These are phyloP conservation scores for Rhododendron ovatum DNA, from an alignment of 148 eudicot species.

Conservation along the genomic window DNA sequence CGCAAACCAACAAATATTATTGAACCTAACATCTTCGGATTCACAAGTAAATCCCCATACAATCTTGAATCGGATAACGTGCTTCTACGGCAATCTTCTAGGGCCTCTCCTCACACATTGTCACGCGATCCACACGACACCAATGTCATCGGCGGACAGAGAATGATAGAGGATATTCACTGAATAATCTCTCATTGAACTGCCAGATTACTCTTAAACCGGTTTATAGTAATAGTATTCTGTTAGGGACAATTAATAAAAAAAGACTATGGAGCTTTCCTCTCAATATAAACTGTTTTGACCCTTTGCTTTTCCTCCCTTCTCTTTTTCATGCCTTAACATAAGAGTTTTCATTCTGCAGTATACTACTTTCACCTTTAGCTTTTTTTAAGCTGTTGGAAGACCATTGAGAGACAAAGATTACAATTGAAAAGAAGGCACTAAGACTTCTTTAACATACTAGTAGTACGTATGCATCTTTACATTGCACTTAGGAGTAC, in stretches of 20 bases:
- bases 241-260: background rate
- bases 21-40: background rate
- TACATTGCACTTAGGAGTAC: background rate
- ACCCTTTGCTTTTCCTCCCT: conserved; percentile 3
- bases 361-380: background rate
- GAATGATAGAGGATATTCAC: background rate
- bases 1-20: background rate
- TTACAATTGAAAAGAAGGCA: background rate
- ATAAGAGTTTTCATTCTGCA: background rate
- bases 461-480: background rate
- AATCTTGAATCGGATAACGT: background rate
- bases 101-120: background rate
- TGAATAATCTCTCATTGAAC: background rate
- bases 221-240: background rate
- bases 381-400: background rate
- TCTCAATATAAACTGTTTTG: background rate
- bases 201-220: background rate
- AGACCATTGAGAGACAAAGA: background rate
- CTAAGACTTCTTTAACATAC: background rate
- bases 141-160: no score
- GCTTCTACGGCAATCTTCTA: background rate
- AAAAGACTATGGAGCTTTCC: background rate
- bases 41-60: background rate
- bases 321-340: background rate
- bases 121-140: no score